These are phyloP conservation scores for Syzygium grande DNA, from an alignment of 345 rosid genomes.

Conservation along the genomic window DNA sequence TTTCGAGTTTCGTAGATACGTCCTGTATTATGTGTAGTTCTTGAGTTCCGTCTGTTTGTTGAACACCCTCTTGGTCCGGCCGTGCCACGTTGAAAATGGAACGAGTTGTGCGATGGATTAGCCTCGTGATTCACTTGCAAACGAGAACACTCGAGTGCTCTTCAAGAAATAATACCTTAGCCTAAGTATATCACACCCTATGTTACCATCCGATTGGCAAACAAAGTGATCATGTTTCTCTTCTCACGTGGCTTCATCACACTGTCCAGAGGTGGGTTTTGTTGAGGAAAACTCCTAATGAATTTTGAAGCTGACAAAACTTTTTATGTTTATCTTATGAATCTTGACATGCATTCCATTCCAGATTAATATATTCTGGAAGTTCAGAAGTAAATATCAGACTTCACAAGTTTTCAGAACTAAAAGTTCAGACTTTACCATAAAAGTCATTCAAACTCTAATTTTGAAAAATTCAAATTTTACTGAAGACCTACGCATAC, in stretches of 20 bases:
- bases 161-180: rapidly evolving
- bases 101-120: neutral
- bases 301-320: too few relatives aligned
- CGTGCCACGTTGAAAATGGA: rapidly evolving
- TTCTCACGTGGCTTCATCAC: neutral
- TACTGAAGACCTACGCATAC: too few relatives aligned
- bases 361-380: too few relatives aligned
- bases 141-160: neutral
- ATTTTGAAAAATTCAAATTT: too few relatives aligned
- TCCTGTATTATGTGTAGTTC: neutral
- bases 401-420: too few relatives aligned
- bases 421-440: too few relatives aligned
- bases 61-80: rapidly evolving
- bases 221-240: neutral
- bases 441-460: too few relatives aligned
- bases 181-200: neutral
- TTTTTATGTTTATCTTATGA: too few relatives aligned
- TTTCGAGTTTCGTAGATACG: neutral
- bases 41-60: neutral
- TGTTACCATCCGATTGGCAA: neutral
- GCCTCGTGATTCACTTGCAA: neutral
- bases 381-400: too few relatives aligned
- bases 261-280: neutral
- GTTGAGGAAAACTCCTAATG: too few relatives aligned
- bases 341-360: too few relatives aligned